A percentile compares a stretch with the other conserved stretches of the same genome.
Conservation (phyloP, 352 stramenopile genomes). For the Phytophthora nicotianae region DNA sequence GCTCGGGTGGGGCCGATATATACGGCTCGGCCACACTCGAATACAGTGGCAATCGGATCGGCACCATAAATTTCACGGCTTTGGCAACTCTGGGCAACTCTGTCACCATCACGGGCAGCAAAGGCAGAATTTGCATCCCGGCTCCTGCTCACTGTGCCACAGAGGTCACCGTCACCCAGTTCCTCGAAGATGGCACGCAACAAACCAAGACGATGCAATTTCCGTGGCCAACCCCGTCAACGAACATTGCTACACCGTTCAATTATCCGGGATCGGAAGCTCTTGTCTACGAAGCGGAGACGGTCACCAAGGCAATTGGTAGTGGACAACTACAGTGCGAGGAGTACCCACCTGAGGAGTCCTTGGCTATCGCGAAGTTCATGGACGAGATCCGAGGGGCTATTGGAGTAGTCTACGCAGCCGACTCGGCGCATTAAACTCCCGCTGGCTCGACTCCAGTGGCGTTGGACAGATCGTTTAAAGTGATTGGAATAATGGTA, state of each 20-base stretch:
- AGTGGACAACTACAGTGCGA: conserved; percentile 42
- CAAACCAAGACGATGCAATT: conserved; percentile 47
- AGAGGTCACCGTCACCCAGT: conserved; percentile 43
- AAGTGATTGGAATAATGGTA: not conserved
- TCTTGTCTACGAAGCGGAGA: conserved; percentile 81
- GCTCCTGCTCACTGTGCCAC: conserved; percentile 56
- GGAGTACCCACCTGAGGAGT: conserved; percentile 70
- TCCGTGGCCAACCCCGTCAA: conserved; percentile 37
- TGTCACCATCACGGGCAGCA: conserved; percentile 74
- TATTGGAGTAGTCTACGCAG: conserved; percentile 63
- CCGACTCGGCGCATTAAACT: conserved; percentile 25
- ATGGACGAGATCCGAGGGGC: conserved; percentile 76
- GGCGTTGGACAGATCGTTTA: not conserved
- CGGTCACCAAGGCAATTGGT: conserved; percentile 62
- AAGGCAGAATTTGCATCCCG: conserved; percentile 72
- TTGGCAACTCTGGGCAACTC: conserved; percentile 61
- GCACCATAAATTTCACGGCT: conserved; percentile 61
- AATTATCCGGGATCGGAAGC: conserved; percentile 40
- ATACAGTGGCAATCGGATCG: conserved; percentile 50
- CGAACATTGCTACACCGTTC: conserved; percentile 51
- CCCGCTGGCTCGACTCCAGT: not conserved
- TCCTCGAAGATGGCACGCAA: conserved; percentile 35
- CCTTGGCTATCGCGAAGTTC: conserved; percentile 62
- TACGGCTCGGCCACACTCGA: conserved; percentile 61
- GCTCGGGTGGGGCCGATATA: conserved; percentile 48